Evolutionary conservation across 2,329 filamentous ascomycete species (phyloP), one percentile per base, ranked within the genome.

Genomic region (Lojkania enalia): DNA sequence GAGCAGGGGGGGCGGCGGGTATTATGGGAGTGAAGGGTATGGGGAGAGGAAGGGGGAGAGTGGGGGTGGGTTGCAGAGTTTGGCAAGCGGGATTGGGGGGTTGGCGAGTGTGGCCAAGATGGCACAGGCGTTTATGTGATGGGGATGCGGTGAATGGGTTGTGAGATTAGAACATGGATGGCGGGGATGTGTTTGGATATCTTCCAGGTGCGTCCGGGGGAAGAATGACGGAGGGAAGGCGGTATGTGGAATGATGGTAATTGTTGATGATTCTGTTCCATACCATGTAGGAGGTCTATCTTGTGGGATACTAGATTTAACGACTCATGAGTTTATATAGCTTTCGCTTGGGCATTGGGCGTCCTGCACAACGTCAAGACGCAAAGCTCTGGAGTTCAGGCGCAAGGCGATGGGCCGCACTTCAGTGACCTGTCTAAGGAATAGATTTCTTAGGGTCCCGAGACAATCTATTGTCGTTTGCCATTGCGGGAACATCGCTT

Each of bases 121-220:
- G 49, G 77, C 75, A 20, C 74, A 77, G 67, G 73, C 72, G 52
- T 80, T 81, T 49, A 71, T 79, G 66, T 81, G 61, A 50, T 20
- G 46, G n/a, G 33, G 35, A 9, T 5, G 35, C 20, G 29, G 21
- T 12, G 18, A 32, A 20, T 15, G 44, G 29, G 23, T 9, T 4
- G 23, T n/a, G 29, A 19, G 35, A 39, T 27, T 35, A 21, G 14
- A 23, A 31, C 21, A 13, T 5, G 23, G 15, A 21, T 12, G 13
- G 9, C 30, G 29, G n/a, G 5, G 21, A 14, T 12, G n/a, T 29
- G n/a, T 13, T 5, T 14, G 20, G 36, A 16, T 16, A n/a, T n/a
- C n/a, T n/a, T n/a, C n/a, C n/a, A n/a, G n/a, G n/a, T n/a, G n/a
- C n/a, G n/a, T n/a, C n/a, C n/a, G n/a, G n/a, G n/a, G n/a, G n/a